Conservation (phyloP, 768 basidiomycete species). For the Psilocybe tampanensis region DNA sequence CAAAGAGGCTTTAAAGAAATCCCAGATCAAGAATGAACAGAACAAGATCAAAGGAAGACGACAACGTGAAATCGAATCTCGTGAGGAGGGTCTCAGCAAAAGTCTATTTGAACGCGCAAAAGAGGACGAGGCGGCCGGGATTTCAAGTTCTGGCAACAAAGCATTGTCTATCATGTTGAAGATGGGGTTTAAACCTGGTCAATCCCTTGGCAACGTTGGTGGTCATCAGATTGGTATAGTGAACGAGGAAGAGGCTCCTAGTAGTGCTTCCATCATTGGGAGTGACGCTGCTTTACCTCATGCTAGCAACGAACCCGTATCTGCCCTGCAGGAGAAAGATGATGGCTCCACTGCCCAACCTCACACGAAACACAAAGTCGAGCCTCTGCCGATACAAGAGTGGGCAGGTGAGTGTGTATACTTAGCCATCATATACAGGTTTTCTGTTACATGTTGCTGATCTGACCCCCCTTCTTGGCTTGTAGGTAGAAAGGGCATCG, state of each 20-base stretch:
- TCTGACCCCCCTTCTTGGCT: constrained; percentile 2
- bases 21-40: constrained; percentile 67
- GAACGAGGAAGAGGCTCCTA: neutral
- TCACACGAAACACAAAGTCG: constrained; percentile 47
- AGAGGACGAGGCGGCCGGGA: constrained; percentile 60
- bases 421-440: neutral
- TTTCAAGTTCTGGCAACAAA: constrained; percentile 58
- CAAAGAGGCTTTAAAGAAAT: constrained; percentile 59
- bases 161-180: constrained; percentile 91
- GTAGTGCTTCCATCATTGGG: neutral
- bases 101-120: constrained; percentile 80
- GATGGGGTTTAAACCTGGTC: constrained; percentile 90
- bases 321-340: constrained; percentile 7
- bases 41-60: constrained; percentile 65
- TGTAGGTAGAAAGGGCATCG: constrained; percentile 80
- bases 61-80: constrained; percentile 72
- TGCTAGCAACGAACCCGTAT: constrained; percentile 13
- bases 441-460: neutral
- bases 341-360: constrained; percentile 2
- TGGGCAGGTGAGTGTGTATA: constrained; percentile 68
- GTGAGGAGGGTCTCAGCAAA: constrained; percentile 77
- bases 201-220: constrained; percentile 62
- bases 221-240: constrained; percentile 11
- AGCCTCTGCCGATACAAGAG: constrained; percentile 77
- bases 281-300: constrained; percentile 4